Evolutionary conservation across 768 basidiomycete genomes (phyloP).

Genomic region (Cystoderma amianthinum): DNA sequence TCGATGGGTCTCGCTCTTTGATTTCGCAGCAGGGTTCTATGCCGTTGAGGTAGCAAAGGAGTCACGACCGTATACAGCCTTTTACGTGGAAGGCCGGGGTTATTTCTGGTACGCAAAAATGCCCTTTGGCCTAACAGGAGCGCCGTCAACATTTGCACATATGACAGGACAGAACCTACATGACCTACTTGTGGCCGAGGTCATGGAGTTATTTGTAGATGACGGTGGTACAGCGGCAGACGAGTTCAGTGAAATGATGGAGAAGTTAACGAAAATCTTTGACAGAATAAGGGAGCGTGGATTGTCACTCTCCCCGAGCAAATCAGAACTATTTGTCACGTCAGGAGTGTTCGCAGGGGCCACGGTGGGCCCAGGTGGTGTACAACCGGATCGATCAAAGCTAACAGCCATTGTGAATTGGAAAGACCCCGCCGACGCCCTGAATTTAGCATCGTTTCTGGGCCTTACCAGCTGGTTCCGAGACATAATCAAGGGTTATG

Average conservation of each 20-base stretch:
- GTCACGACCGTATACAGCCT: constrained; percentile 11
- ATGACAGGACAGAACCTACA: constrained; percentile 16
- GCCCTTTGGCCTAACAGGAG: constrained; percentile 32
- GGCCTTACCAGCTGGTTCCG: constrained; percentile 23
- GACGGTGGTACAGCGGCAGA: constrained; percentile 25
- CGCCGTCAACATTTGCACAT: constrained; percentile 25
- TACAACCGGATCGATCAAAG: constrained; percentile 23
- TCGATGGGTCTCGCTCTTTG: constrained; percentile 22
- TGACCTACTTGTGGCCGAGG: constrained; percentile 14
- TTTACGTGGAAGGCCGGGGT: constrained; percentile 2
- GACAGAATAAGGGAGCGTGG: constrained; percentile 11
- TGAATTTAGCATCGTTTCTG: constrained; percentile 21
- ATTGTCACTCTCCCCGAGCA: constrained; percentile 25
- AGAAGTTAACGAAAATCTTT: constrained; percentile 15
- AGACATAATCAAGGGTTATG: constrained; percentile 21
- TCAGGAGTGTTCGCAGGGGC: constrained; percentile 25
- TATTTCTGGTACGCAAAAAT: constrained; percentile 17
- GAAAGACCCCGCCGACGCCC: constrained; percentile 15
- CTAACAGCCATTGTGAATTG: constrained; percentile 24
- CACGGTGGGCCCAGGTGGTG: constrained; percentile 17
- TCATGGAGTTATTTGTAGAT: constrained; percentile 31
- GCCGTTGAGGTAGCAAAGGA: constrained; percentile 7
- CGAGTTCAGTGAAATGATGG: constrained; percentile 18
- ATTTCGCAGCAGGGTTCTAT: constrained; percentile 33
- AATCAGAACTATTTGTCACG: constrained; percentile 24